A percentile compares a stretch with the other conserved stretches of the same genome.
Evolutionary conservation across 257 asterid genomes (phyloP).

Genomic region (Solanum piurae): DNA sequence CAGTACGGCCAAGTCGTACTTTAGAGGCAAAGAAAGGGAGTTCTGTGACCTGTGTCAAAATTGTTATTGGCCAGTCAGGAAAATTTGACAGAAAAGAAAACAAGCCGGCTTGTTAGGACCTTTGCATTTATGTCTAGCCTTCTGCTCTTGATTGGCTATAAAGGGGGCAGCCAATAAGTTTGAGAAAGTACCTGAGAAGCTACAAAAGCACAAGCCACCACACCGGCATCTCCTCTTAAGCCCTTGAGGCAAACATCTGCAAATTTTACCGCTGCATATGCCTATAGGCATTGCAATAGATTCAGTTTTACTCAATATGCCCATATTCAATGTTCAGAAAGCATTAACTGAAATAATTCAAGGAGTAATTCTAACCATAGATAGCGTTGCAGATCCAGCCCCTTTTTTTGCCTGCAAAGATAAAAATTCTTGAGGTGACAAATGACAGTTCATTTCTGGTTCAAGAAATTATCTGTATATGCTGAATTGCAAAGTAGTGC

Average conservation of each 20-base stretch:
- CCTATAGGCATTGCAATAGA: conserved; percentile 27
- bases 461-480: background rate
- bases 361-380: conserved; percentile 48
- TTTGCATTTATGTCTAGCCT: background rate
- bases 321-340: background rate
- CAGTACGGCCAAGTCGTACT: conserved; percentile 77
- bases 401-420: conserved; percentile 89
- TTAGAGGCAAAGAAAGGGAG: conserved; percentile 90
- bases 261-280: conserved; percentile 91
- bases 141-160: background rate
- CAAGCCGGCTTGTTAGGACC: background rate
- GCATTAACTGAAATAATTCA: background rate
- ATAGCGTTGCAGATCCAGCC: conserved; percentile 97
- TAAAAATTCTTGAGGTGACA: background rate
- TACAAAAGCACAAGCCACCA: conserved; percentile 78
- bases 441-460: background rate
- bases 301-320: background rate
- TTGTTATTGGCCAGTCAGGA: background rate
- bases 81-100: background rate
- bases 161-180: background rate
- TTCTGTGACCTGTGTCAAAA: conserved; percentile 65
- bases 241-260: conserved; percentile 90
- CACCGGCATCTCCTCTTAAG: conserved; percentile 78
- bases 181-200: conserved; percentile 63
- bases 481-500: background rate